These are phyloP conservation scores for Mollisiaceae sp. DNA, from an alignment of 2,329 filamentous ascomycete species.

Conservation along the genomic window DNA sequence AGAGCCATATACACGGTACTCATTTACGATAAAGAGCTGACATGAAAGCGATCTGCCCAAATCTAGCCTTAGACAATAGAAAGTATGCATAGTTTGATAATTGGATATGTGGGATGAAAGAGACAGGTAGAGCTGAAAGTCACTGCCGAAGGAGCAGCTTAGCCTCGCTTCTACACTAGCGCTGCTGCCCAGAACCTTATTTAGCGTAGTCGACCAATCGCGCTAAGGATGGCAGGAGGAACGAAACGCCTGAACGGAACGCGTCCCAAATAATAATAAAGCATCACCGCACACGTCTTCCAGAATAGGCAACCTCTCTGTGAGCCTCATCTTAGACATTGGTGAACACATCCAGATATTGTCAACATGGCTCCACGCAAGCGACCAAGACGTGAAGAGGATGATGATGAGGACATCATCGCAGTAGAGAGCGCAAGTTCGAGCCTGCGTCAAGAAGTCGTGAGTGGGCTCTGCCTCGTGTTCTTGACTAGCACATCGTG, in stretches of 20 bases:
- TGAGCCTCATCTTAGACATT: constrained; percentile 13
- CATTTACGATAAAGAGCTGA: not conserved
- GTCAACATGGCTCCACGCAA: constrained; percentile 49
- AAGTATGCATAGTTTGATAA: not conserved
- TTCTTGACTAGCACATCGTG: not conserved
- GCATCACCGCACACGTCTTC: not conserved
- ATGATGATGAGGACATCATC: constrained; percentile 43
- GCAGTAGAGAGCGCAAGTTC: constrained; percentile 40
- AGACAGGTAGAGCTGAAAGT: not conserved
- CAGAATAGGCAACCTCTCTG: not conserved
- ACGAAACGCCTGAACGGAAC: not conserved
- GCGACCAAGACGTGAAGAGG: constrained; percentile 42
- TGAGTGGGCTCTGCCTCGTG: constrained; percentile 26
- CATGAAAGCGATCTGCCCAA: not conserved
- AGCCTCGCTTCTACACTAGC: not conserved
- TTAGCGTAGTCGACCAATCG: not conserved
- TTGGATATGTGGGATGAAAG: not conserved
- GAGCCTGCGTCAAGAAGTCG: constrained; percentile 40
- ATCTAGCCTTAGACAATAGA: not conserved
- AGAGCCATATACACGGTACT: not conserved
- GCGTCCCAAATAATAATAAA: not conserved
- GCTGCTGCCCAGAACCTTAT: not conserved
- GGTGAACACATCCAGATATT: not conserved
- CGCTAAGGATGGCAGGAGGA: not conserved
- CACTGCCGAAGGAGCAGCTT: not conserved